Evolutionary conservation across 2,329 filamentous ascomycete genomes (phyloP), one percentile per base, ranked within the genome.

Genomic region (Aspergillus novoparasiticus): DNA sequence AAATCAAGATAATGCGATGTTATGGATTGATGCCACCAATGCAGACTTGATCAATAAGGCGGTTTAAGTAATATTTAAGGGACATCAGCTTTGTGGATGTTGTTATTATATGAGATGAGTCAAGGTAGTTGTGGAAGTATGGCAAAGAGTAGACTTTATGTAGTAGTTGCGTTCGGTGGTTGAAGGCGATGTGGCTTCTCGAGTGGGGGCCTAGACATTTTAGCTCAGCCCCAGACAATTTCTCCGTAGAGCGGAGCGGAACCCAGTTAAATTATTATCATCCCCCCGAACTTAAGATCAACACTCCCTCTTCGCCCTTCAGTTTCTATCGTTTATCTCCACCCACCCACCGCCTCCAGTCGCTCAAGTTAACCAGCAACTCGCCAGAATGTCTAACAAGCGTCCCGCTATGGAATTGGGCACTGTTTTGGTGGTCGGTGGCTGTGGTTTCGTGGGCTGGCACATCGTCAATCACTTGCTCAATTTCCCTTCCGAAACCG

Each of bases 361-460:
- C 58, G 23, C 19, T 50, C n/a, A 48, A 57, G 50, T 53, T 32
- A 50, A 45, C 28, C 55, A 58, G 51, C 39, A 58, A 30, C 30
- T 32, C 54, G 26, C 51, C 55, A 66, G 19, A 64, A 78, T 77
- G 76, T 68, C 75, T 59, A 64, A 62, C 50, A 71, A 75, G 60
- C 63, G 64, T 50, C 70, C 76, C 62, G 73, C 73, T 16, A 72
- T 81, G 57, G 73, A 79, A 63, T 82, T 93, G 58, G 90, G 90
- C 74, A 87, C 85, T 68, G 90, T 93, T 72, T 84, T 94, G 69
- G 89, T 95, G 69, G 88, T 94, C 69, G 92, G 92, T 72, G 92
- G 92, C 75, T 94, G 92, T 76, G 92, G 92, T 68, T 94, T 95
- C 80, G 85, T 95, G 19, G 92, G 92, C 75, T 89, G 91, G 80